Conservation (phyloP, 257 asterid species). For the Solanum piurae region DNA sequence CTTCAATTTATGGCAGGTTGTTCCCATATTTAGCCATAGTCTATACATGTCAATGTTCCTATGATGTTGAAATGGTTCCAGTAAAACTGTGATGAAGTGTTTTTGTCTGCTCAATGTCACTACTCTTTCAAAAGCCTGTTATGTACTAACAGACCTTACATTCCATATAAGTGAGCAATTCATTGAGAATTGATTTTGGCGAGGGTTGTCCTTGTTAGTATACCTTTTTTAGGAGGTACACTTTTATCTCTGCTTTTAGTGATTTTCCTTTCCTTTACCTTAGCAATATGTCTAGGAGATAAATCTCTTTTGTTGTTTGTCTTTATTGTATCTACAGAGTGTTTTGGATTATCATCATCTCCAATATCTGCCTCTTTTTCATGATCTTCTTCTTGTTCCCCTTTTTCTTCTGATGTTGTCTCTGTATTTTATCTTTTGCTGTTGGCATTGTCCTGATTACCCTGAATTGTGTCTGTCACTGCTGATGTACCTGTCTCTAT, state of each 20-base stretch:
- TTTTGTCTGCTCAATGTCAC: neutral
- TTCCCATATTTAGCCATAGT: neutral
- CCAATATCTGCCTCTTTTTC: neutral
- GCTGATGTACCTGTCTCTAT: neutral
- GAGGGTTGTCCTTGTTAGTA: neutral
- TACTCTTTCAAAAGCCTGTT: neutral
- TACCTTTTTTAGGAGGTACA: neutral
- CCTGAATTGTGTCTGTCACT: neutral
- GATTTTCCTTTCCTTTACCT: neutral
- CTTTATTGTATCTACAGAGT: neutral
- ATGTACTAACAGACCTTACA: neutral
- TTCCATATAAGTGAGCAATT: neutral
- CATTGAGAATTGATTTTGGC: neutral
- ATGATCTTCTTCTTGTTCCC: neutral
- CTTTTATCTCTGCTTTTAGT: neutral
- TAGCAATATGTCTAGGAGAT: neutral
- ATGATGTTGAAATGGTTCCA: neutral
- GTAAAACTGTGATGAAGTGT: neutral
- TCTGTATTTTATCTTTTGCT: neutral
- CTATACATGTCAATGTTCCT: neutral
- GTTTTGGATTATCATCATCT: neutral
- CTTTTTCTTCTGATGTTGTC: neutral
- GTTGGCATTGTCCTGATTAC: neutral
- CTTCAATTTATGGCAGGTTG: neutral
- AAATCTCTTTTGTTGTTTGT: neutral